Evolutionary conservation across 257 asterid species (phyloP), one percentile per base, ranked within the genome.

Genomic region (Anisodus tanguticus): DNA sequence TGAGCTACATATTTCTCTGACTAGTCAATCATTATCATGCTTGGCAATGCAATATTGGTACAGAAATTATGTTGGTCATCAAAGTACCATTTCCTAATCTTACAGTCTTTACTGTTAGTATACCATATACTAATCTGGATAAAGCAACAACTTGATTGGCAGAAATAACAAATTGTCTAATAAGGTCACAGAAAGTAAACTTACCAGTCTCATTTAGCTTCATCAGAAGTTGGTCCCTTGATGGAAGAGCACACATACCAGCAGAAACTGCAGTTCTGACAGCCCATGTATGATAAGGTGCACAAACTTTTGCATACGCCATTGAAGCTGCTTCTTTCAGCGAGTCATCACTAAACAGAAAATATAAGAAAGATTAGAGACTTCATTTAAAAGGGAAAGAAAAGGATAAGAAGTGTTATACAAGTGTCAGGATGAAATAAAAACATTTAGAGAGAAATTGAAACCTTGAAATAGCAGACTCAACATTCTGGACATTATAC

Each of bases 181-280:
- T 17, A n/a, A 64, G 26, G 8, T 67, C 51, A 82, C 19, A 59
- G 55, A 51, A 16, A 53, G 70, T 15, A 68, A 62, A 80, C 94
- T 92, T 64, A 96, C 99, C 91, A 31, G 91, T 92, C 91, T 97
- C 99, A 79, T 94, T 93, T 86, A 95, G 90, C 88, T 86, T 93
- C 81, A 90, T 12, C 53, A 97, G 91, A 37, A 97, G 98, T 69
- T 94, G 98, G 16, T 93, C 95, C 91, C 98, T 90, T 9, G 98
- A 85, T 8, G 99, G 99, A 86, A 97, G 90, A 55, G 98, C 94
- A 90, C 93, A 93, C 98, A 97, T 93, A n/a, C 99, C 99, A 12
- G 99, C 99, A 78, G 91, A 92, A 82, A 91, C 99, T 67, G 98
- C 98, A 70, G 99, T 91, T 88, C 98, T 92, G 69, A 97, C 93